phyloP scores from a whole-genome alignment of 768 basidiomycete genomes.

The Termitomyces sp. region DNA sequence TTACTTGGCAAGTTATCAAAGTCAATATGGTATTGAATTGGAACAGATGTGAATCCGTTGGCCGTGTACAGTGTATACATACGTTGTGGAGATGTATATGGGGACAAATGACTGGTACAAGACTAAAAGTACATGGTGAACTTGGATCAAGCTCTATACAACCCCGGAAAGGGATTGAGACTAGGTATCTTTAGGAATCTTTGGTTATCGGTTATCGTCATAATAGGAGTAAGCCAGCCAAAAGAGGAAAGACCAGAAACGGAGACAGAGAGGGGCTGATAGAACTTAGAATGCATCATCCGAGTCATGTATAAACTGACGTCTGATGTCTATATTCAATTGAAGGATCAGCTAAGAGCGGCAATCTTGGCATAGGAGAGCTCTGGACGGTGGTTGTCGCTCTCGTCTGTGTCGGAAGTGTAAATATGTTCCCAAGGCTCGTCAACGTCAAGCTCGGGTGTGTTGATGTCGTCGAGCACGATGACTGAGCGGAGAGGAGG shows the following conservation, averaged over 20 bases:
- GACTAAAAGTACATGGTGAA: background rate
- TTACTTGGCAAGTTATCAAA: background rate
- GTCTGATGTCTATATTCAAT: background rate
- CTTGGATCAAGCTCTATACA: background rate
- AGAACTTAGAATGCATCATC: background rate
- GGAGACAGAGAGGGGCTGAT: background rate
- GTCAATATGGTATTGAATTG: background rate
- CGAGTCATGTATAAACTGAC: background rate
- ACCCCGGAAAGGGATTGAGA: background rate
- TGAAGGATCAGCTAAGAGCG: conserved; percentile 8
- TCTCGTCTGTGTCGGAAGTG: conserved; percentile 31
- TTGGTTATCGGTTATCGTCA: background rate
- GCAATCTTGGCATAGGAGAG: conserved; percentile 39
- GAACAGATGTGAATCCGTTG: background rate
- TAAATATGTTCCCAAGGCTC: conserved; percentile 59
- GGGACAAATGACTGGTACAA: background rate
- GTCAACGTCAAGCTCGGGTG: conserved; percentile 36
- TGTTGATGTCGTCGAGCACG: conserved; percentile 43
- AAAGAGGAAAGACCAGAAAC: background rate
- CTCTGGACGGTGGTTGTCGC: conserved; percentile 13
- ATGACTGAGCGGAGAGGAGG: conserved; percentile 51
- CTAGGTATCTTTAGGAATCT: background rate
- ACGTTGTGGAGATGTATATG: background rate
- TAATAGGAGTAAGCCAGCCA: background rate
- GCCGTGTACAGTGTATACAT: background rate